Percentiles rank a stretch among this genome's conserved stretches.
Conservation (phyloP, 768 basidiomycete genomes). For the Harrya chromipes region DNA sequence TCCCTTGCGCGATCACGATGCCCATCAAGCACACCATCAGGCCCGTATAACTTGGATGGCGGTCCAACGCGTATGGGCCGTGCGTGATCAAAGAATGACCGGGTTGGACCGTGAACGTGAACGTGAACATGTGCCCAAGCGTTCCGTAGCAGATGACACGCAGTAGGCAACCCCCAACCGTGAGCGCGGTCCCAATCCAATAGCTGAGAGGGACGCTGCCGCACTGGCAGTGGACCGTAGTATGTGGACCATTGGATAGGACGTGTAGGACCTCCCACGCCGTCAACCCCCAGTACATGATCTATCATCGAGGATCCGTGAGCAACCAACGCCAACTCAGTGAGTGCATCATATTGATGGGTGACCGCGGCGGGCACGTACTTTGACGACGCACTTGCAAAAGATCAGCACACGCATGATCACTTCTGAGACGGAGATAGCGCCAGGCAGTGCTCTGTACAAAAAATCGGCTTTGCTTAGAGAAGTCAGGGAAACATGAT, state of each 20-base stretch:
- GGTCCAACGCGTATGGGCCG: slow-evolving; percentile 1
- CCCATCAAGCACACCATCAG: neutral
- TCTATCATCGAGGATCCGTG: neutral
- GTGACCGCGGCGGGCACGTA: neutral
- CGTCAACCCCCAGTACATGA: neutral
- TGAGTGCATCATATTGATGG: neutral
- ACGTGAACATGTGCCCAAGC: slow-evolving; percentile 1
- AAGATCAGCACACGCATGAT: neutral
- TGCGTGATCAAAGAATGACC: neutral
- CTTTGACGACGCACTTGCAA: slow-evolving; percentile 1
- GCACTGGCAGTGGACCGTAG: neutral
- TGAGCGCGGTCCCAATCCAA: neutral
- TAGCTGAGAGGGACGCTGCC: neutral
- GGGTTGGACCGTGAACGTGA: neutral
- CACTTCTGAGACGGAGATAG: neutral
- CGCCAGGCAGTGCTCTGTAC: neutral
- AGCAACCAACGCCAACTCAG: slow-evolving; percentile 9
- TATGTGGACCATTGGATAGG: neutral
- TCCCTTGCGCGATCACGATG: neutral
- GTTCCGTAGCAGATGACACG: neutral
- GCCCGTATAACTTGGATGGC: slow-evolving; percentile 3
- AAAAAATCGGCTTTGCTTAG: neutral
- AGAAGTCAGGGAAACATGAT: neutral
- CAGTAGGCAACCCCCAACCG: neutral
- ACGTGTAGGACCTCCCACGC: neutral